These are phyloP conservation scores for Elsinoe perseae DNA, from an alignment of 2,329 filamentous ascomycete genomes.

Conservation along the genomic window DNA sequence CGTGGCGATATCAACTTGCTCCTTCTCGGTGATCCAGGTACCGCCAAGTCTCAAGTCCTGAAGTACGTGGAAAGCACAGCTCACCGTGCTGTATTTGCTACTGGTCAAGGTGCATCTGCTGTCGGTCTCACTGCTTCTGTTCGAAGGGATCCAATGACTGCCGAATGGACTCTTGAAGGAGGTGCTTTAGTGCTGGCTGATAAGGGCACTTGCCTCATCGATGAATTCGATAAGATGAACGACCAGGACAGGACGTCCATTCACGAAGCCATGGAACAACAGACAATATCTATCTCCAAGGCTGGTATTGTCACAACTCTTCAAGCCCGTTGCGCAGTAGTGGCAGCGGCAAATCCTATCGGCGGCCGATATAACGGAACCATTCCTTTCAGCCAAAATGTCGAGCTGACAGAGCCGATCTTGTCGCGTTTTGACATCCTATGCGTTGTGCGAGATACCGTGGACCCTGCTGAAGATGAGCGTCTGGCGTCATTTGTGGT, in stretches of 20 bases:
- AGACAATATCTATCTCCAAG: slow-evolving; percentile 98
- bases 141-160: slow-evolving; percentile 86
- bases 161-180: slow-evolving; percentile 95
- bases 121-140: slow-evolving; percentile 97
- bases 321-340: slow-evolving; percentile 90
- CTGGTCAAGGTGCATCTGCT: slow-evolving; percentile 91
- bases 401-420: slow-evolving; percentile 94
- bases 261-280: slow-evolving; percentile 99
- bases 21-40: slow-evolving; percentile 91
- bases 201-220: slow-evolving; percentile 88
- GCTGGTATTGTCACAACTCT: slow-evolving; percentile 96
- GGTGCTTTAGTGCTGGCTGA: slow-evolving; percentile 93
- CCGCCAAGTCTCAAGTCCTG: slow-evolving; percentile 92
- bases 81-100: slow-evolving; percentile 93
- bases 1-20: slow-evolving; percentile 97
- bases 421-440: slow-evolving; percentile 96
- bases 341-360: slow-evolving; percentile 93
- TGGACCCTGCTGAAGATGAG: slow-evolving; percentile 87
- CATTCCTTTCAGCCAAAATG: slow-evolving; percentile 90
- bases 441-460: slow-evolving; percentile 90
- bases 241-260: slow-evolving; percentile 97
- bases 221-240: slow-evolving; percentile 99
- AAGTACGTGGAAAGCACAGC: slow-evolving; percentile 98
- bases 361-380: slow-evolving; percentile 95
- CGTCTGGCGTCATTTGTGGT: slow-evolving; percentile 91